phyloP scores from a whole-genome alignment of 768 basidiomycete genomes.

The Phylloporus sp. region DNA sequence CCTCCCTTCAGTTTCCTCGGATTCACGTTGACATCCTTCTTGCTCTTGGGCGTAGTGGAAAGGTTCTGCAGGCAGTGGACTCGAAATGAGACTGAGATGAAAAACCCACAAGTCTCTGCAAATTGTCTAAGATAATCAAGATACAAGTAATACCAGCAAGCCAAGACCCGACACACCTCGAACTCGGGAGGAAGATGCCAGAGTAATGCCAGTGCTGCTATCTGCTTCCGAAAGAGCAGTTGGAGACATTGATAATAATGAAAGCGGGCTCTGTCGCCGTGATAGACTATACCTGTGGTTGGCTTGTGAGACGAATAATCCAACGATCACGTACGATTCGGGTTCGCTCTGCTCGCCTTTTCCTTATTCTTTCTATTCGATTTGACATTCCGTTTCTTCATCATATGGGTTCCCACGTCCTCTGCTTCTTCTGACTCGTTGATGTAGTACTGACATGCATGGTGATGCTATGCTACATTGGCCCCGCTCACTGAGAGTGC shows the following conservation, averaged over 20 bases:
- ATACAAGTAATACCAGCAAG: constrained; percentile 1
- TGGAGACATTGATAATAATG: constrained; percentile 85
- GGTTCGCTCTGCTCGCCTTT: constrained; percentile 48
- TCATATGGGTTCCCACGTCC: constrained; percentile 53
- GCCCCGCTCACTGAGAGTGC: constrained; percentile 8
- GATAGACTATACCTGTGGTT: constrained; percentile 57
- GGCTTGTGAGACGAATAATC: neutral
- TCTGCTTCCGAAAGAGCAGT: constrained; percentile 72
- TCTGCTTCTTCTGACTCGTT: constrained; percentile 74
- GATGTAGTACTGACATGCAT: constrained; percentile 60
- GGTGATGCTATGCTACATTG: neutral
- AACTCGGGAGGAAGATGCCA: constrained; percentile 80
- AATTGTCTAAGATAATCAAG: constrained; percentile 42
- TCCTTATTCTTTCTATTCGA: constrained; percentile 49
- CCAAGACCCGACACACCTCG: constrained; percentile 48
- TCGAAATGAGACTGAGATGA: constrained; percentile 57
- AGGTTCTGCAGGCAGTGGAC: constrained; percentile 59
- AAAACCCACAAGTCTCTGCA: constrained; percentile 82
- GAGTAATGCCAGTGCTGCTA: constrained; percentile 48
- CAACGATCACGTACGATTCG: constrained; percentile 42
- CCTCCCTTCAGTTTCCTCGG: constrained; percentile 1
- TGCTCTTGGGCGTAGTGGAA: constrained; percentile 43
- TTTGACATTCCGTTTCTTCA: constrained; percentile 66
- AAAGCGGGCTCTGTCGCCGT: constrained; percentile 71
- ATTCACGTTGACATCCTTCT: constrained; percentile 13